phyloP scores from a whole-genome alignment of 176 grass and related monocot species.

The Rhynchospora breviuscula region DNA sequence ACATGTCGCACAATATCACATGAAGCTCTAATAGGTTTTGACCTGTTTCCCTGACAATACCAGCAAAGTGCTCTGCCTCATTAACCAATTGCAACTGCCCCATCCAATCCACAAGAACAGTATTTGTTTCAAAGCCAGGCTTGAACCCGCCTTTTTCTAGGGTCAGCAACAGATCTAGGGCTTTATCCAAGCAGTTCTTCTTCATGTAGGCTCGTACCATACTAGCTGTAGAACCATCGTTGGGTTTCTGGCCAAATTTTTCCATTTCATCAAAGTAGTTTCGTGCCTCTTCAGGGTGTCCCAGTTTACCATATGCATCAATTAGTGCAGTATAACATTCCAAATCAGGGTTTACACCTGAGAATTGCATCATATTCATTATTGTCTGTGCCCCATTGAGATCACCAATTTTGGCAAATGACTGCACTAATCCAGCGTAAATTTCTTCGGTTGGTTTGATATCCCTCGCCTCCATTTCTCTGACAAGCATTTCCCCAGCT shows the following conservation, averaged over 20 bases:
- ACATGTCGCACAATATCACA: constrained; percentile 69
- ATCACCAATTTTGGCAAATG: constrained; percentile 41
- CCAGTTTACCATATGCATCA: constrained; percentile 41
- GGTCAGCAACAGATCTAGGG: constrained; percentile 53
- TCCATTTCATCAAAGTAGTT: constrained; percentile 43
- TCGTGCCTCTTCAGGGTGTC: constrained; percentile 15
- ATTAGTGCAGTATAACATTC: constrained; percentile 46
- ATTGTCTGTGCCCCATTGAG: constrained; percentile 1
- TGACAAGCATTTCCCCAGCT: constrained; percentile 37
- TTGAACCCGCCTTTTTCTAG: constrained; percentile 70
- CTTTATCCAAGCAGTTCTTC: constrained; percentile 60
- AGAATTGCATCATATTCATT: constrained; percentile 21
- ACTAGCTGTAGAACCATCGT: constrained; percentile 60
- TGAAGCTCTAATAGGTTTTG: constrained; percentile 57
- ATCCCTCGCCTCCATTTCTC: constrained; percentile 8
- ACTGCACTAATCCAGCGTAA: constrained; percentile 41
- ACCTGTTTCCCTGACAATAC: constrained; percentile 48
- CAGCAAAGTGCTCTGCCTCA: constrained; percentile 63
- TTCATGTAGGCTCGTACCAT: constrained; percentile 44
- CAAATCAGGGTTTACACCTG: constrained; percentile 21
- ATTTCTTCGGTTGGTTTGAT: constrained; percentile 49
- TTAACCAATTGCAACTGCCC: constrained; percentile 50
- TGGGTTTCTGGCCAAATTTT: constrained; percentile 41
- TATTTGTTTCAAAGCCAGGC: constrained; percentile 53
- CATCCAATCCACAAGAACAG: constrained; percentile 58